Base-by-base conservation (phyloP, 164 flowering plant species). In the Nymphaea colorata region DNA sequence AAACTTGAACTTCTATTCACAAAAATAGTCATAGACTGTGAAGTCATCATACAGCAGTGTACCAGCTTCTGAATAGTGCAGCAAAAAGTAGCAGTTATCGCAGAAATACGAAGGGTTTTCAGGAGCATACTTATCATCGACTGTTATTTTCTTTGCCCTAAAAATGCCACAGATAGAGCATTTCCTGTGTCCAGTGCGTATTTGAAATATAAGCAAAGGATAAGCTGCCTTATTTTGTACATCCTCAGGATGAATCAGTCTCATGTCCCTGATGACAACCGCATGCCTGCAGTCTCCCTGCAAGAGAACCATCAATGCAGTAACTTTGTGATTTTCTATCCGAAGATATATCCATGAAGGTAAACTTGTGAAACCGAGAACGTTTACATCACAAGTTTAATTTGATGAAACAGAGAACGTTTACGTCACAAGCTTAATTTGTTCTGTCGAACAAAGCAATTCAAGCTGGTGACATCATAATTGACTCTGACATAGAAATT, bases 251-350 rank as follows among this genome's bases (percentile, higher is more conserved):
- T 90, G 96, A 70, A 91, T 72, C 74, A 91, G 65, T 78, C 97
- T 85, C 97, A 90, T 85, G 75, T 94, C 98, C 70, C 99, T 81
- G 15, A 94, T 73, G 43, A 94, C 91, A n/a, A 90, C 73, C 4
- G 74, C 66, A 69, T 94, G 96, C 76, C 80, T 84, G 82, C 94
- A 89, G 57, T 85, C 85, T 53, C 95, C 97, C 92, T 92, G 74
- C 64, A 71, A 53, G 15, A 61, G 8, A 61, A 61, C 5, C 63
- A 16, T 5, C 53, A 45, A 10, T 2, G 53, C 53, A 45, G 53
- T 5, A 45, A 45, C 7, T 45, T 45, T 45, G 10, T 5, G 53
- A 10, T 45, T 45, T 25, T 25, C 36, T 25, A 25, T 25, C 36
- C 36, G 0, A 25, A 25, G 36, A 25, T 25, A 25, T 25, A 25